Conservation (phyloP, 2,329 filamentous ascomycete genomes). For the Leptosphaerulina australis region DNA sequence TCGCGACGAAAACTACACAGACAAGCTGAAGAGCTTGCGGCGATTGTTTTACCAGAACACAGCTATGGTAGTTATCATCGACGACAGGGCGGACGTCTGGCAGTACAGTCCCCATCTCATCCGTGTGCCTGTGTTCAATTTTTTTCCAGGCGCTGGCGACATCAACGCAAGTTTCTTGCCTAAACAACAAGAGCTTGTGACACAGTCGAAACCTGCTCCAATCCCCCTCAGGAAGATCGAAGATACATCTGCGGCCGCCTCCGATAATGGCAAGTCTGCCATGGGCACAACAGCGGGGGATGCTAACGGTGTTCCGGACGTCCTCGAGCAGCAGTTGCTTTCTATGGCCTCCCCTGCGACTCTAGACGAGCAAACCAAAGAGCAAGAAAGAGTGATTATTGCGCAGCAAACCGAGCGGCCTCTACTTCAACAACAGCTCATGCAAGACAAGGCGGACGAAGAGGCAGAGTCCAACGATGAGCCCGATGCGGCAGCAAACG, state of each 20-base stretch:
- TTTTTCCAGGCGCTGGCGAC: conserved; percentile 96
- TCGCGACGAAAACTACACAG: conserved; percentile 93
- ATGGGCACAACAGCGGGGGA: conserved; percentile 23
- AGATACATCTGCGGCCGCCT: conserved; percentile 21
- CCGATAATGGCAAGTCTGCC: conserved; percentile 32
- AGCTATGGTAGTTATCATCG: conserved; percentile 99
- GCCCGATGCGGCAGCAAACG: conserved; percentile 48
- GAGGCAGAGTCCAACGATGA: conserved; percentile 59
- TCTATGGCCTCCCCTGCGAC: conserved; percentile 76
- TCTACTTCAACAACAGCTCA: conserved; percentile 87
- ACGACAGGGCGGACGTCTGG: conserved; percentile 97
- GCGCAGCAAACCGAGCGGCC: conserved; percentile 90
- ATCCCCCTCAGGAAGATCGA: conserved; percentile 27
- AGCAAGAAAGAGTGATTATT: conserved; percentile 85
- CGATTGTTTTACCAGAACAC: conserved; percentile 94
- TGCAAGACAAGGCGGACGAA: conserved; percentile 84
- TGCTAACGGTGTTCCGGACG: conserved; percentile 58
- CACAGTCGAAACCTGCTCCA: conserved; percentile 31
- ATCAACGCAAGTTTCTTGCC: conserved; percentile 98
- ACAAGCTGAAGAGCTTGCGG: conserved; percentile 87
- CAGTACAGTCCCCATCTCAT: conserved; percentile 90
- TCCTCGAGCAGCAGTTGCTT: conserved; percentile 76
- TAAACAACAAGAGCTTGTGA: conserved; percentile 62
- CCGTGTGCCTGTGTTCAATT: conserved; percentile 94
- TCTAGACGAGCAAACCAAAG: conserved; percentile 76